Percentiles rank a stretch among this genome's conserved stretches.
Evolutionary conservation across 805 yeast species (phyloP).

Genomic region (Schwanniomyces yamadae): DNA sequence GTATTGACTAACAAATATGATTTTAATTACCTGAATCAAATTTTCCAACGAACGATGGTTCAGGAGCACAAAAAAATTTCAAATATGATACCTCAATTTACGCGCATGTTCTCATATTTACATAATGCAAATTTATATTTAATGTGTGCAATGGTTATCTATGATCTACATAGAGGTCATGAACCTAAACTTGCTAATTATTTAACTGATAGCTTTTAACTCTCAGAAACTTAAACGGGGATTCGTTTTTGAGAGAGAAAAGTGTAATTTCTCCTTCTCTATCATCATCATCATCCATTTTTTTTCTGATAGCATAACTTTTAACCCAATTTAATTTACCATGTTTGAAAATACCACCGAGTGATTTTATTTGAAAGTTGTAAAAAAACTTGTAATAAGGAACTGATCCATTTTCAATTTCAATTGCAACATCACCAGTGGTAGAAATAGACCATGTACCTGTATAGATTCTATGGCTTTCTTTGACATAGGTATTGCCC

Average conservation of each 20-base stretch:
- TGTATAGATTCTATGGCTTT: conserved; percentile 33
- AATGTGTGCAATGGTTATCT: not conserved
- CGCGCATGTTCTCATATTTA: conserved; percentile 10
- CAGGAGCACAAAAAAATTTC: conserved; percentile 15
- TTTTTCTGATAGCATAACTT: conserved; percentile 56
- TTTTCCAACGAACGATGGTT: conserved; percentile 26
- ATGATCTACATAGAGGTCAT: not conserved
- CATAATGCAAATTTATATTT: conserved; percentile 1
- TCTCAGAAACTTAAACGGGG: conserved; percentile 72
- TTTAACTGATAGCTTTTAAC: conserved; percentile 42
- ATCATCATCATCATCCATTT: conserved; percentile 35
- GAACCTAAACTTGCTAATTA: conserved; percentile 3
- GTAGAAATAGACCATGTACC: conserved; percentile 61
- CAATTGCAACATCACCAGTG: conserved; percentile 50
- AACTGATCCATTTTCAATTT: conserved; percentile 56
- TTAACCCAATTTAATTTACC: conserved; percentile 71
- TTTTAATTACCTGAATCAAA: conserved; percentile 14
- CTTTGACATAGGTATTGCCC: conserved; percentile 16
- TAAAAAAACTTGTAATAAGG: conserved; percentile 63
- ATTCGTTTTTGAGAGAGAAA: conserved; percentile 67
- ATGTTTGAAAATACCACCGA: conserved; percentile 59
- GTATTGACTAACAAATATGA: too few species aligned
- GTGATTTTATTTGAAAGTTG: conserved; percentile 54
- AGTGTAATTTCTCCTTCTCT: conserved; percentile 48
- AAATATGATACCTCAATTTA: conserved; percentile 10